Evolutionary conservation across 2,329 filamentous ascomycete genomes (phyloP), one percentile per base, ranked within the genome.

Genomic region (Penicillium psychrosexuale): DNA sequence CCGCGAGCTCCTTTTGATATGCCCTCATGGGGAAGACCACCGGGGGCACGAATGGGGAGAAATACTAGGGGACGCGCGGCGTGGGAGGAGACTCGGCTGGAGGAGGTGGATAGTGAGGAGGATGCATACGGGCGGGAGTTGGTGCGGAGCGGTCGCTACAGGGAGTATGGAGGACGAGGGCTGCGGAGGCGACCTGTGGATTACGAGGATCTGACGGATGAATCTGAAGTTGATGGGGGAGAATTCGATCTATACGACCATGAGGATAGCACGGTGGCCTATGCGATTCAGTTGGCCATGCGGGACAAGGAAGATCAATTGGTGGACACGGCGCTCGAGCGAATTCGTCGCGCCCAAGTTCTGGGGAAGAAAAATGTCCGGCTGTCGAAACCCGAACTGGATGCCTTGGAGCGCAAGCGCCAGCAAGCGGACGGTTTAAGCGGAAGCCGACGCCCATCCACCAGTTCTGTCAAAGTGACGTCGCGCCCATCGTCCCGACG

Each of bases 21-120:
- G 91, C 91, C 92, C 90, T 87, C 82, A 85, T 92, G 90, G 93
- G 93, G 92, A 97, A 97, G 93, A 97, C 91, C 91, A 94, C 89
- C 90, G 84, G 89, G 90, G 89, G 89, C 86, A 83, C 85, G 82
- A 75, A 71, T 69, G 78, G 82, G 84, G 82, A 84, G 83, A 80
- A 84, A 79, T 77, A 78, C 80, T 66, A 81, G 78, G 72, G 73
- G 75, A 64, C 78, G 79, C 75, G 78, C 77, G 77, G 78, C 77
- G 76, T 81, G 80, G 76, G 78, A 78, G 58, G 75, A 75, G 61
- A 63, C 61, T 65, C 69, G 73, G 64, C 64, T 74, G 59, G 69
- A 77, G 63, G 74, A 75, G 64, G 63, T 76, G 44, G 67, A 69
- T 31, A 67, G 69, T 47, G 71, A 70, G 30, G 71, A 68, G 56